These are phyloP conservation scores for Nakataea oryzae DNA, from an alignment of 2,329 filamentous ascomycete species.

Conservation along the genomic window DNA sequence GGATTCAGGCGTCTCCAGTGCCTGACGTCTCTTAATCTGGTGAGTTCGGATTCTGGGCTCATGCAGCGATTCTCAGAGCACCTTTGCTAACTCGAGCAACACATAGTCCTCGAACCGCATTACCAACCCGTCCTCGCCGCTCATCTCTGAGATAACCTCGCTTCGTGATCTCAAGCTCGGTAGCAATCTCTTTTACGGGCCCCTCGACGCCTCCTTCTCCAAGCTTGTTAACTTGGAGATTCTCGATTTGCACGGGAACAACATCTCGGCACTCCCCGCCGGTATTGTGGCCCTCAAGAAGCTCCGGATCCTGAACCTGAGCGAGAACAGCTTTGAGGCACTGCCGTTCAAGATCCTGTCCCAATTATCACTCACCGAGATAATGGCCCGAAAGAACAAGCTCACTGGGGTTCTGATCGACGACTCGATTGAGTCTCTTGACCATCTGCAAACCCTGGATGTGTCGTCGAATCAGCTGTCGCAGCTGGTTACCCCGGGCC, in stretches of 20 bases:
- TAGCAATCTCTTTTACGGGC: conserved; percentile 63
- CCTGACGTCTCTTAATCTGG: conserved; percentile 74
- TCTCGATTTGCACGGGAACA: conserved; percentile 74
- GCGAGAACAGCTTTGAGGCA: conserved; percentile 64
- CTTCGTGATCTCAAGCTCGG: conserved; percentile 75
- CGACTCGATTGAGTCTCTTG: conserved; percentile 43
- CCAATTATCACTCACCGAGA: conserved; percentile 59
- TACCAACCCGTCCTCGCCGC: conserved; percentile 57
- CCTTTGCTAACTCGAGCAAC: background rate
- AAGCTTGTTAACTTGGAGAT: conserved; percentile 62
- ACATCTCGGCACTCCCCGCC: conserved; percentile 59
- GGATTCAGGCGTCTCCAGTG: conserved; percentile 64
- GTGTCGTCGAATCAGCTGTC: conserved; percentile 66
- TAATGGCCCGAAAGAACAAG: conserved; percentile 69
- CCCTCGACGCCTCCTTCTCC: conserved; percentile 52
- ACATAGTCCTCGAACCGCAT: conserved; percentile 70
- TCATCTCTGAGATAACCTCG: conserved; percentile 61
- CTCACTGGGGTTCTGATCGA: conserved; percentile 64
- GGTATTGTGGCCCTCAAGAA: conserved; percentile 55
- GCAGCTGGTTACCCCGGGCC: conserved; percentile 31
- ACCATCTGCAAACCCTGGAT: conserved; percentile 64
- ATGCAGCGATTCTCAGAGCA: background rate
- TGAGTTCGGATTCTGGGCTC: conserved; percentile 26
- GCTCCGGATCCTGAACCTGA: conserved; percentile 68
- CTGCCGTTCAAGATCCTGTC: conserved; percentile 62